These are phyloP conservation scores for Russula compacta DNA, from an alignment of 768 basidiomycete species.

Conservation along the genomic window DNA sequence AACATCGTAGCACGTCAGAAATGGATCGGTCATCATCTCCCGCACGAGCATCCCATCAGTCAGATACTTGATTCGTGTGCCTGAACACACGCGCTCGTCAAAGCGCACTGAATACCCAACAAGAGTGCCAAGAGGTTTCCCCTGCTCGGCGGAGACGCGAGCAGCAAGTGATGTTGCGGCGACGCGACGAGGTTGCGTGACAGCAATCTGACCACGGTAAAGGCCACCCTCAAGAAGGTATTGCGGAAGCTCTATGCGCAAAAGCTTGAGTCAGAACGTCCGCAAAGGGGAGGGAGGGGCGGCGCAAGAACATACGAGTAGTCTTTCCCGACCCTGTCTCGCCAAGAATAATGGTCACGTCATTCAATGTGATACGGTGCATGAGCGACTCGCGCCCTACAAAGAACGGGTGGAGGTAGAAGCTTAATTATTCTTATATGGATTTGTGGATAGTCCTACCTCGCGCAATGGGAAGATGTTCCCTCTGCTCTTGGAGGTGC, in stretches of 20 bases:
- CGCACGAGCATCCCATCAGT: conserved; percentile 98
- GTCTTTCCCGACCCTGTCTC: conserved; percentile 99
- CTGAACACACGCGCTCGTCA: conserved; percentile 63
- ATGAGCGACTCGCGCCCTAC: conserved; percentile 64
- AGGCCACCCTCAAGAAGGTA: conserved; percentile 82
- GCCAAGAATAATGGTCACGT: conserved; percentile 83
- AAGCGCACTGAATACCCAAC: conserved; percentile 97
- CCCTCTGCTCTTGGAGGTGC: conserved; percentile 51
- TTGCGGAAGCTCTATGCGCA: conserved; percentile 79
- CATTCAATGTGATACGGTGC: conserved; percentile 62
- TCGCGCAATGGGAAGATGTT: conserved; percentile 68
- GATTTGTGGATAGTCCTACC: conserved; percentile 35
- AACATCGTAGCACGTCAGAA: conserved; percentile 75
- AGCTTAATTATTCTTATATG: not conserved
- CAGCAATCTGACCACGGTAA: conserved; percentile 67
- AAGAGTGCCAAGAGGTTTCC: conserved; percentile 54
- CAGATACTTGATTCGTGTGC: conserved; percentile 89
- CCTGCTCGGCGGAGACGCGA: conserved; percentile 83
- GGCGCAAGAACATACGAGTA: conserved; percentile 60
- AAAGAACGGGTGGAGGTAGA: not conserved
- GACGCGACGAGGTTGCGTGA: conserved; percentile 92
- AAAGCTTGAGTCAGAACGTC: not conserved
- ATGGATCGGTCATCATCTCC: conserved; percentile 73
- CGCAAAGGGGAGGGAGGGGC: not conserved
- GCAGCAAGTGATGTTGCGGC: conserved; percentile 92